Base-by-base conservation (phyloP, 805 yeast species). In the Tanozyma kutaoensis region DNA sequence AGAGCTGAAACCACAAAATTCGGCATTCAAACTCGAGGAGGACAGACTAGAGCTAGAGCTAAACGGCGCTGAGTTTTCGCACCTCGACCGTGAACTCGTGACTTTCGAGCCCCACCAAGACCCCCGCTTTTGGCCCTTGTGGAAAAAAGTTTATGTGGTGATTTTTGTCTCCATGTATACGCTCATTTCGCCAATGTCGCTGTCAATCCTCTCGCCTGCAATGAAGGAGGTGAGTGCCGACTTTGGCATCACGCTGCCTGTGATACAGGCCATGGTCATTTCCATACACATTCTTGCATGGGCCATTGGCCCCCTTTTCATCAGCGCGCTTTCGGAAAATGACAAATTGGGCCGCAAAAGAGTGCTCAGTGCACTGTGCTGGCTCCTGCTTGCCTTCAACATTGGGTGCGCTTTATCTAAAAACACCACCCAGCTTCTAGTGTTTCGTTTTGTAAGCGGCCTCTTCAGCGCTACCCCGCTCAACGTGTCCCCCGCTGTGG, bases 251-350 rank as follows among this genome's bases (percentile, higher is more conserved):
- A 19, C 29, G 12, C 22, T 24, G 20, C 20, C 6, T 5, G 28
- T 28, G 12, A 62, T 68, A 22, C 46, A 56, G 3, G 28, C 38
- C 14, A 28, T 39, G 21, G 32, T 39, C 15, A 74, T 77, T 3
- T 66, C 79, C 1, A 62, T 77, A 19, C 74, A 70, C 56, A 63
- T 77, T 11, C 57, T 75, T 37, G 81, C 84, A 1, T 62, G 80
- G 62, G 82, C 81, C 0, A 34, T 69, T 14, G 77, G 77, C 9
- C 84, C 85, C 2, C 47, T 77, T 26, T 39, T 76, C 18, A 54
- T 74, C 30, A 76, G 81, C 2, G 85, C 86, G 2, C 40, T 78
- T 9, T 69, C 79, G 24, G 88, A 78, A 42, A 55, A 72, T 32
- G n/a, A n/a, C n/a, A n/a, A n/a, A n/a, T 62, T 53, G 28, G 88